These are phyloP conservation scores for Castanea sativa DNA, from an alignment of 306 rosid genomes.

Conservation along the genomic window DNA sequence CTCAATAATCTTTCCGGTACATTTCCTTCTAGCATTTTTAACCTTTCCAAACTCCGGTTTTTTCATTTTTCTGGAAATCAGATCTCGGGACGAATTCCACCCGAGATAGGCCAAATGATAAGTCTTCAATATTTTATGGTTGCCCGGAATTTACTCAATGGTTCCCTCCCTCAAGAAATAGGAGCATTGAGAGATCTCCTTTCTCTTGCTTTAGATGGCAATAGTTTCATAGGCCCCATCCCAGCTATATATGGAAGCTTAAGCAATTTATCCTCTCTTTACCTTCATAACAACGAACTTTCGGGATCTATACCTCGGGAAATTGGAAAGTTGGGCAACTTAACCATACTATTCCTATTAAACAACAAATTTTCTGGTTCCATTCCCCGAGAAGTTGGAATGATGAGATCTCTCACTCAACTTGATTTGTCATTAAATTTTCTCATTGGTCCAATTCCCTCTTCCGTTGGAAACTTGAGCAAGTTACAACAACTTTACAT, in stretches of 20 bases:
- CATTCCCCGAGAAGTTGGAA: slow-evolving; percentile 33
- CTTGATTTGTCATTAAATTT: slow-evolving; percentile 12
- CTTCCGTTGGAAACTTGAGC: slow-evolving; percentile 24
- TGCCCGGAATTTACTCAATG: too few relatives aligned
- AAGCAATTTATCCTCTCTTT: not conserved
- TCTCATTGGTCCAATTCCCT: slow-evolving; percentile 20
- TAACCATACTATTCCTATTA: not conserved
- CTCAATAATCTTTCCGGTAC: not conserved
- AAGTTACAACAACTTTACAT: not conserved
- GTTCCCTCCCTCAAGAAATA: not conserved
- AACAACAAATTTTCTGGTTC: slow-evolving; percentile 3
- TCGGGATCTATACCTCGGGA: not conserved
- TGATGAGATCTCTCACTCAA: not conserved
- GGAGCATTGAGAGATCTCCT: not conserved
- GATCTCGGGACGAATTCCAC: too few relatives aligned
- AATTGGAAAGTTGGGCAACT: slow-evolving; percentile 30
- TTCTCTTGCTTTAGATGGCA: not conserved
- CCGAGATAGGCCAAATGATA: too few relatives aligned
- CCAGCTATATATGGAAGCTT: not conserved
- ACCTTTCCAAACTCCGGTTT: too few relatives aligned
- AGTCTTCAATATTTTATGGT: too few relatives aligned
- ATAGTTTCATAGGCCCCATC: not conserved
- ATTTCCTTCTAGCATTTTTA: not conserved
- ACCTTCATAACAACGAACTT: not conserved
- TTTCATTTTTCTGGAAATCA: too few relatives aligned